A percentile compares a stretch with the other conserved stretches of the same genome.
Conservation (phyloP, 805 yeast genomes). For the Myxozyma melibiosi region DNA sequence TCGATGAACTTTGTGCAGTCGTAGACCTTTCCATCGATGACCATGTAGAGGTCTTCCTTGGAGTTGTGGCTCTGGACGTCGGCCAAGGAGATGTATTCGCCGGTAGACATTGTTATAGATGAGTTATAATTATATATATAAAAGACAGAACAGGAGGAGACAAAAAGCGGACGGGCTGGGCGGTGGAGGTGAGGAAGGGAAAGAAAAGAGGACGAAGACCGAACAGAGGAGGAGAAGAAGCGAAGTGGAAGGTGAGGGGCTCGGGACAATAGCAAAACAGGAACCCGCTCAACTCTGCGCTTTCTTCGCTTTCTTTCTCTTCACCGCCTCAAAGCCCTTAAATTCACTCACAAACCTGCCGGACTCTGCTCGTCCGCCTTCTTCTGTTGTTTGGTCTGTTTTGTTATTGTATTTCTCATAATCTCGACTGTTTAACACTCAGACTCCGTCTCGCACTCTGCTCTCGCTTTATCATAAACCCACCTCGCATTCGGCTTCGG, state of each 20-base stretch:
- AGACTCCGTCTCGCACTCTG: no score
- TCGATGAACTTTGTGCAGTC: constrained; percentile 58
- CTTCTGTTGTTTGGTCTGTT: neutral
- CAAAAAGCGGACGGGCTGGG: no score
- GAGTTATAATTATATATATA: no score
- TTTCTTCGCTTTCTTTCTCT: neutral
- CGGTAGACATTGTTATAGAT: constrained; percentile 3
- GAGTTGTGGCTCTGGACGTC: constrained; percentile 51
- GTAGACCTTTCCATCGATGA: constrained; percentile 68
- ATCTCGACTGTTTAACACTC: no score
- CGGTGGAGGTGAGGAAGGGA: no score
- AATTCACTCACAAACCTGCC: neutral
- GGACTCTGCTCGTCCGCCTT: neutral
- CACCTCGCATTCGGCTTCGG: constrained; percentile 12
- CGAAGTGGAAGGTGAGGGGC: neutral
- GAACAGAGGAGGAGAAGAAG: neutral
- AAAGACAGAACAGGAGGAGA: no score
- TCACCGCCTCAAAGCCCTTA: neutral
- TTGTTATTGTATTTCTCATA: neutral
- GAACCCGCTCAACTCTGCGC: no score
- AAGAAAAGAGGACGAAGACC: no score
- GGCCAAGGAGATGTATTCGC: constrained; percentile 37
- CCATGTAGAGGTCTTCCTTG: constrained; percentile 67
- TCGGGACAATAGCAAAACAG: neutral
- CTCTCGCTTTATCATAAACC: no score